phyloP scores from a whole-genome alignment of 169 alveolate species.

The Plasmodium ovale region DNA sequence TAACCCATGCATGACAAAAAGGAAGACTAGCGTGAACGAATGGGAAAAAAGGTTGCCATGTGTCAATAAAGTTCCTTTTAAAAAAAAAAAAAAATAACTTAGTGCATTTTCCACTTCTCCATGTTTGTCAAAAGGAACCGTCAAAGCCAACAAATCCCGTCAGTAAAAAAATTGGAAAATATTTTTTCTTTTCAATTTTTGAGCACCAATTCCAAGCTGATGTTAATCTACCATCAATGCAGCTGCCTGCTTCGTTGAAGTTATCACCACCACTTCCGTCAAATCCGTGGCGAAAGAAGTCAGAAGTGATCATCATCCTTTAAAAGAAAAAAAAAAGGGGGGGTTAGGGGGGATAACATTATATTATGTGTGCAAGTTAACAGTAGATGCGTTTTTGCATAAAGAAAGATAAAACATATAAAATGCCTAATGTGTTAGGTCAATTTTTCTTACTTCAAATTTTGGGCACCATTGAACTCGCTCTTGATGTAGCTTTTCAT shows the following conservation, averaged over 20 bases:
- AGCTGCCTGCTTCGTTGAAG: constrained; percentile 95
- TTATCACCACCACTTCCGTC: constrained; percentile 97
- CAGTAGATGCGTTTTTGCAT: background rate
- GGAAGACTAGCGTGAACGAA: no score
- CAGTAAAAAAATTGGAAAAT: constrained; percentile 92
- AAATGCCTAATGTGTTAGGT: no score
- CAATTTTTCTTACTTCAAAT: constrained; percentile 78
- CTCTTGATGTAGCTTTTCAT: constrained; percentile 86
- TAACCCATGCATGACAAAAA: no score
- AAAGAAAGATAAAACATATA: no score
- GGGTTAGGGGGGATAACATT: background rate
- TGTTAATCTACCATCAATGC: constrained; percentile 96
- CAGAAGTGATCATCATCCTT: constrained; percentile 89
- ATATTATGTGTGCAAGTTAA: background rate
- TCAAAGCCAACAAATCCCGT: constrained; percentile 95
- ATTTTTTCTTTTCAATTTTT: constrained; percentile 91
- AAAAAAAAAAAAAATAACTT: no score
- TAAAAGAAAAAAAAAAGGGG: background rate
- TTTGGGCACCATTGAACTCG: constrained; percentile 90
- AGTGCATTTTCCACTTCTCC: background rate
- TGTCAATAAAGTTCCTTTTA: no score
- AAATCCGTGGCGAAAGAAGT: constrained; percentile 95
- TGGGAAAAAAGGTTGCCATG: no score
- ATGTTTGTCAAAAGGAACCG: constrained; percentile 82
- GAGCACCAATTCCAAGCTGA: constrained; percentile 96